phyloP scores from a whole-genome alignment of 2,329 filamentous ascomycete species.

The Penicillium sp. region DNA sequence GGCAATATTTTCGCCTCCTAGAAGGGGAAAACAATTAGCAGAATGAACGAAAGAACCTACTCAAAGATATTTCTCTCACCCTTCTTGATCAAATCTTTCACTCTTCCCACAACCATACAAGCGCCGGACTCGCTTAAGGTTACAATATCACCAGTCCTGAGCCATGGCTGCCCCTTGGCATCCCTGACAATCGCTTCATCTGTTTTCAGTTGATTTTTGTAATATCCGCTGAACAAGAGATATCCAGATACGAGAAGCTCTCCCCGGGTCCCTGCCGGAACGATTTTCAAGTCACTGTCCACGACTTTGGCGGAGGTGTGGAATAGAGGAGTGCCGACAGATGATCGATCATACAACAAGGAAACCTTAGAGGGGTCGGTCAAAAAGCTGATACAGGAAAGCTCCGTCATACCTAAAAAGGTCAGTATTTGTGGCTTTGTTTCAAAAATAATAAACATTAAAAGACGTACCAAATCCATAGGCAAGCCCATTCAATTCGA shows the following conservation, averaged over 20 bases:
- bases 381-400: not conserved
- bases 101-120: constrained; percentile 52
- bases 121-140: not conserved
- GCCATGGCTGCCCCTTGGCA: constrained; percentile 44
- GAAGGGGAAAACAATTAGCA: not conserved
- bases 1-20: constrained; percentile 66
- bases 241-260: not conserved
- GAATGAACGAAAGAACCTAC: not conserved
- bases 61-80: constrained; percentile 36
- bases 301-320: constrained; percentile 77
- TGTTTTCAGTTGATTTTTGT: not conserved
- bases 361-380: not conserved
- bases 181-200: not conserved
- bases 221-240: not conserved
- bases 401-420: constrained; percentile 10
- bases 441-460: not conserved
- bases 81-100: constrained; percentile 74
- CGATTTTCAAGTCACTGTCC: constrained; percentile 58
- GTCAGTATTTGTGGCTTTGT: not conserved
- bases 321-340: constrained; percentile 52
- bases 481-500: not conserved
- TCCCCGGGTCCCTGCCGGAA: constrained; percentile 44
- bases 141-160: constrained; percentile 55
- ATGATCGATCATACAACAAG: not conserved
- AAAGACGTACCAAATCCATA: not conserved